These are phyloP conservation scores for Ilex aquifolium DNA, from an alignment of 257 asterid species.

Conservation along the genomic window DNA sequence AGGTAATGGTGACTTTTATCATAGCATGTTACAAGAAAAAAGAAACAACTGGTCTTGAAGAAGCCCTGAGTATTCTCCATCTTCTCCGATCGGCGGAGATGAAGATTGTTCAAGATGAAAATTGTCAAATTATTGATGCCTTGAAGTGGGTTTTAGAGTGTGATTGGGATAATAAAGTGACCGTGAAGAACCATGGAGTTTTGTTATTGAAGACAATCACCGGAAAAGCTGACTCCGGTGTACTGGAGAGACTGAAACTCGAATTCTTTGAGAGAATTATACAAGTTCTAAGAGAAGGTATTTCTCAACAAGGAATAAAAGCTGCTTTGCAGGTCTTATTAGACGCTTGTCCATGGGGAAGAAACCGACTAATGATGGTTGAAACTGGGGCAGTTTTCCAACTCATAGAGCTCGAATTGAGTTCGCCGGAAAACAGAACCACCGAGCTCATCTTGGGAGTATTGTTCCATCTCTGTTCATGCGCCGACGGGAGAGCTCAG, in stretches of 20 bases:
- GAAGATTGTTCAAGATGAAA: slow-evolving; percentile 1
- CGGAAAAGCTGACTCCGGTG: slow-evolving; percentile 6
- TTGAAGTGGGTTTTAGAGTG: slow-evolving; percentile 31
- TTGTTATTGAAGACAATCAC: slow-evolving; percentile 18
- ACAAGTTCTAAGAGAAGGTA: slow-evolving; percentile 8
- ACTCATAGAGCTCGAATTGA: slow-evolving; percentile 41
- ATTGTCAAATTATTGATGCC: slow-evolving; percentile 24
- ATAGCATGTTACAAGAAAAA: slow-evolving; percentile 17
- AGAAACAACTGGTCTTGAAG: slow-evolving; percentile 18
- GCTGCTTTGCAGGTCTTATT: slow-evolving; percentile 30
- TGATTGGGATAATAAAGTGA: background rate
- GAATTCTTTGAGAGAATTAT: slow-evolving; percentile 24
- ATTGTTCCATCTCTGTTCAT: slow-evolving; percentile 33
- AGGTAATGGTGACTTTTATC: slow-evolving; percentile 16
- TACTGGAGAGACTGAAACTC: slow-evolving; percentile 26
- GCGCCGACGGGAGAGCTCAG: slow-evolving; percentile 68
- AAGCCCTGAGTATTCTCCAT: slow-evolving; percentile 29
- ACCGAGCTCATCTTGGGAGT: slow-evolving; percentile 41
- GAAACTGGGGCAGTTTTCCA: slow-evolving; percentile 31
- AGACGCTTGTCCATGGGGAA: slow-evolving; percentile 34
- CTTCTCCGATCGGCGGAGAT: slow-evolving; percentile 9
- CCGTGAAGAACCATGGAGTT: slow-evolving; percentile 27
- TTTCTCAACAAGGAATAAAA: slow-evolving; percentile 15
- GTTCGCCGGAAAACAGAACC: slow-evolving; percentile 23
- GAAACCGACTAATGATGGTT: slow-evolving; percentile 38